Base-by-base conservation (phyloP, 2,329 filamentous ascomycete species). In the Periconia macrospinosa region DNA sequence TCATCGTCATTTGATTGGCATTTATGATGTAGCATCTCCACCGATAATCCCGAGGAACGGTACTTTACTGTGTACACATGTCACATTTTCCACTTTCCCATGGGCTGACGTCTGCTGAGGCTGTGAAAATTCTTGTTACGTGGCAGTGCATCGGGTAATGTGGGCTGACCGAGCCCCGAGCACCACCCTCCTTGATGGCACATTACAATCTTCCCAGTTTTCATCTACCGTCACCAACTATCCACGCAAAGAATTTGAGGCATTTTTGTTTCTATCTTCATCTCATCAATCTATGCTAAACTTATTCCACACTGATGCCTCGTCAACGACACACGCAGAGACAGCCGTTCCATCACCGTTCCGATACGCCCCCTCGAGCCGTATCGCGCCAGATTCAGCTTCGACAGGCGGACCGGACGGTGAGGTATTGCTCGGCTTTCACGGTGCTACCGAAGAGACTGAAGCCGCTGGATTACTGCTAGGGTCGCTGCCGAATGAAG, bases 351-450 rank as follows among this genome's bases (percentile, higher is more conserved):
- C 13, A 15, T 41, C 45, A 20, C 23, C 30, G 5, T 33, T 47
- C 23, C 17, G n/a, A 33, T 15, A 47, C 17, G 35, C 17, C 9
- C 45, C 10, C 27, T 41, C 30, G 30, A 18, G 30, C 30, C 14
- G 45, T 27, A 40, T 37, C 18, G 35, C 45, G 45, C 45, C 45
- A 47, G 30, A 47, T 40, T 47, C 45, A 47, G 45, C 45, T 30
- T 47, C 33, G 45, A 45, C 43, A 45, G 43, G 43, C 23, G n/a
- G 43, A 45, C 43, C 27, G 17, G 45, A 33, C 45, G 17, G 37
- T 47, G 30, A 30, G 30, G 18, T 20, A 11, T 19, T n/a, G 30
- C 13, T 6, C 45, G 20, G 30, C 17, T 20, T 30, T n/a, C n/a
- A 37, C 10, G 35, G n/a, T n/a, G 18, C 45, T 40, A 30, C 45